A percentile compares a stretch with the other conserved stretches of the same genome.
phyloP scores from a whole-genome alignment of 306 rosid species.

The Amphicarpaea edgeworthii region DNA sequence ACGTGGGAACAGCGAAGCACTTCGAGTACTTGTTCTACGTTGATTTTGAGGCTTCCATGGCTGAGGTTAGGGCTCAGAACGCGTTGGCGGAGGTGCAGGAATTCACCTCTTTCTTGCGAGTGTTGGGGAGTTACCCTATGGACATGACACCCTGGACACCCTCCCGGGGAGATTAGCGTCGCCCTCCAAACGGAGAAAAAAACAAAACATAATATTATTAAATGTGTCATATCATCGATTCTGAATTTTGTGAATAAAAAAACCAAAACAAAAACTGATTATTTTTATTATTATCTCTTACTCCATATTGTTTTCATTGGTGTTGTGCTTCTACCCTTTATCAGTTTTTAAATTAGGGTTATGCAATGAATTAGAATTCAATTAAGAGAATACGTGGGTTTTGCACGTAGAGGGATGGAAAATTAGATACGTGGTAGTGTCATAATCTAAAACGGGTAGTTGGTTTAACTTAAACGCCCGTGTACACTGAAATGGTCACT shows the following conservation, averaged over 20 bases:
- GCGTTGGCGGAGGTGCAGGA: constrained; percentile 98
- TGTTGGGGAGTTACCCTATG: constrained; percentile 93
- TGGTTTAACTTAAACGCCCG: neutral
- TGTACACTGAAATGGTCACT: neutral
- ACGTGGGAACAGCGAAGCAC: constrained; percentile 96
- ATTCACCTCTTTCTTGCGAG: constrained; percentile 93
- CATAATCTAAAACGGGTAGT: neutral
- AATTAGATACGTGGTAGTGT: neutral
- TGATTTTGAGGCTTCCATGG: constrained; percentile 97
- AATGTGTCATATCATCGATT: constrained; percentile 16
- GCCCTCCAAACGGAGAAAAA: too few species aligned
- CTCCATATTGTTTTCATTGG: neutral
- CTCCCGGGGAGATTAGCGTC: constrained; percentile 42
- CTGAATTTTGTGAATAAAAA: constrained; percentile 36
- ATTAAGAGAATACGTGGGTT: too few species aligned
- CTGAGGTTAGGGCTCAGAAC: constrained; percentile 90
- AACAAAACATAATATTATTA: neutral
- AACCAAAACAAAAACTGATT: constrained; percentile 8
- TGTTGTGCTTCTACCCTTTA: too few species aligned
- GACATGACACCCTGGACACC: constrained; percentile 97
- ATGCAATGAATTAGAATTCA: too few species aligned
- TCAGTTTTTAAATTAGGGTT: too few species aligned
- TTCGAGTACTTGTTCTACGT: constrained; percentile 93
- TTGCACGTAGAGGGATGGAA: too few species aligned
- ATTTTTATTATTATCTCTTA: constrained; percentile 24